Evolutionary conservation across 73 alveolate genomes (phyloP), one percentile per base, ranked within the genome.

Genomic region (Blepharisma japonicum): DNA sequence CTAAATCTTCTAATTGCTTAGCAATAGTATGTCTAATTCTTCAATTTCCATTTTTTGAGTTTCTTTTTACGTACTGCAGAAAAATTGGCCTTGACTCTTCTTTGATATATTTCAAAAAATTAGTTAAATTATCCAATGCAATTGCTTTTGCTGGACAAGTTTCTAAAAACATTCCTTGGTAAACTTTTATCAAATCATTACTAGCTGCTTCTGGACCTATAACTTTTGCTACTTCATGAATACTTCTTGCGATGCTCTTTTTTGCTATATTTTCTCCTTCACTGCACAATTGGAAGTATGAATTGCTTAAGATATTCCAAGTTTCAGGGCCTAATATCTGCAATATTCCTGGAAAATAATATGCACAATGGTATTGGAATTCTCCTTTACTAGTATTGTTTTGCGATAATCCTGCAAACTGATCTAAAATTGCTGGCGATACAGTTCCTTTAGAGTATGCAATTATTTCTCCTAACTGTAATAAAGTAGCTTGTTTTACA

Each of bases 271-370:
- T 14, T 14, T 61, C 74, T 25, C 47, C 39, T n/a, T 61, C 74
- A 32, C 42, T 32, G 42, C 42, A 32, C 42, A 32, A 3, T 32
- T 32, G 42, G 42, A 32, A 32, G 42, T 32, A 32, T 3, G 42
- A 32, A 3, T 3, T 3, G 42, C 42, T 32, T 32, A 32, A 32
- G 42, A 32, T 32, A 32, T 84, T 81, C 97, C 97, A 91, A 11
- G 82, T 51, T 3, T 76, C 87, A 67, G 55, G 50, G 47, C 97
- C 97, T 23, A 86, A 79, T 39, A 89, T 83, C 38, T 55, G 50
- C 11, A 89, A 82, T 7, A 91, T 95, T 27, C 90, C 94, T 51
- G 94, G 94, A 20, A 53, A 53, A 53, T 53, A 53, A 53, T 53
- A 53, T 53, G 67, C 67, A 53, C 67, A 11, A 53, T 53, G n/a